Evolutionary conservation across 257 asterid species (phyloP).

Genomic region (Rubia yunnanensis): DNA sequence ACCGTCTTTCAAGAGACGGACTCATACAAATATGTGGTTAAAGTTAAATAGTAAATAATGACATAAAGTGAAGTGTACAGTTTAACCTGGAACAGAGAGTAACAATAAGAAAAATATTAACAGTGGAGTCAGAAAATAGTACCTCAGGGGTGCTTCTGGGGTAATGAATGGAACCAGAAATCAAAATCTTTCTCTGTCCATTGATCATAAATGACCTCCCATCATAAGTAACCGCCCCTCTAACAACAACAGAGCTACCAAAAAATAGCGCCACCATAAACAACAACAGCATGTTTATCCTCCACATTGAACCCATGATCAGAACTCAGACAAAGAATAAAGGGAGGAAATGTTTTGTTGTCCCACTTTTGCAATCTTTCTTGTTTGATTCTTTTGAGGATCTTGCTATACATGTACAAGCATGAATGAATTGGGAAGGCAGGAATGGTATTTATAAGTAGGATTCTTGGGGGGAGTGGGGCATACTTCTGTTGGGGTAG

Average conservation of each 20-base stretch:
- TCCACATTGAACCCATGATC: constrained; percentile 12
- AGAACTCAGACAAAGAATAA: constrained; percentile 1
- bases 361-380: constrained; percentile 4
- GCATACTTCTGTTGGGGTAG: neutral
- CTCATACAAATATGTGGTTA: too few relatives aligned
- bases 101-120: too few relatives aligned
- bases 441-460: neutral
- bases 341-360: neutral
- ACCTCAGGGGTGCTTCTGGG: constrained; percentile 48
- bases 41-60: too few relatives aligned
- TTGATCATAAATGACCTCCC: constrained; percentile 30
- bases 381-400: constrained; percentile 14
- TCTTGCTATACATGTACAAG: neutral
- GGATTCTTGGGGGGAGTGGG: neutral
- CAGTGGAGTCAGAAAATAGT: neutral
- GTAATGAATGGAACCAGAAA: constrained; percentile 41
- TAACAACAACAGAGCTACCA: constrained; percentile 16
- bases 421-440: neutral
- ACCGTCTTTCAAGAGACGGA: too few relatives aligned
- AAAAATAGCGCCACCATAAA: constrained; percentile 15
- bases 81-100: too few relatives aligned
- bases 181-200: constrained; percentile 32
- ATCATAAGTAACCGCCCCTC: constrained; percentile 32
- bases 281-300: constrained; percentile 13
- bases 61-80: too few relatives aligned